Evolutionary conservation across 495 filamentous ascomycete genomes (phyloP).

Genomic region (Friedmanniomyces simplex): DNA sequence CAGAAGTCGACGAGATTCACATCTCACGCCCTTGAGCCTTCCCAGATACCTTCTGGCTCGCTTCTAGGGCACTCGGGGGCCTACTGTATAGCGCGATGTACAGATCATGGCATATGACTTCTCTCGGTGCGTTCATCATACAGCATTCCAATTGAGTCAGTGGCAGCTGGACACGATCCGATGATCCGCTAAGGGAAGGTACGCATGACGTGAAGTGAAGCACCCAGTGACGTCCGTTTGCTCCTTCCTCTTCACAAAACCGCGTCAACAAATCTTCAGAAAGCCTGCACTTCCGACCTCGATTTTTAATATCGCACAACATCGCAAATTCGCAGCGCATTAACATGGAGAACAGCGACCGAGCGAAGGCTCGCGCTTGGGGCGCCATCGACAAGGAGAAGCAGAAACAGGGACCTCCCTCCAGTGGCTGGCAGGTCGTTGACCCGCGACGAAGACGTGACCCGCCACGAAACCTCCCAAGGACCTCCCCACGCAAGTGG

Average conservation of each 20-base stretch:
- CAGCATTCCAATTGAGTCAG: too few species aligned
- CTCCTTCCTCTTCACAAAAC: neutral
- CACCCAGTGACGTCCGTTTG: neutral
- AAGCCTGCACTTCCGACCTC: neutral
- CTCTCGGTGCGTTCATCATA: too few species aligned
- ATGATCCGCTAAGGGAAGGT: too few species aligned
- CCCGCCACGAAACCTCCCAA: neutral
- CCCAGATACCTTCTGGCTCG: too few species aligned
- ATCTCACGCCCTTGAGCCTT: too few species aligned
- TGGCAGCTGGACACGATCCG: too few species aligned
- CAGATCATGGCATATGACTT: too few species aligned
- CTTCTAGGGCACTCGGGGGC: too few species aligned
- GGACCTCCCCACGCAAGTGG: neutral
- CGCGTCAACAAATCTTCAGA: neutral
- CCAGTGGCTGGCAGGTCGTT: conserved; percentile 5
- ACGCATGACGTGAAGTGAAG: neutral
- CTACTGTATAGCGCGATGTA: too few species aligned
- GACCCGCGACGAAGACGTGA: neutral
- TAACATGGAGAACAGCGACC: conserved; percentile 18
- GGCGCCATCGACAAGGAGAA: neutral
- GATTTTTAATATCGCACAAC: neutral
- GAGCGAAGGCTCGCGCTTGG: conserved; percentile 13
- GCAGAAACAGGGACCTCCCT: neutral
- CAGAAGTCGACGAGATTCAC: too few species aligned
- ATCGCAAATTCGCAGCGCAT: neutral